phyloP scores from a whole-genome alignment of 495 filamentous ascomycete species.

The Daldinia grandis region DNA sequence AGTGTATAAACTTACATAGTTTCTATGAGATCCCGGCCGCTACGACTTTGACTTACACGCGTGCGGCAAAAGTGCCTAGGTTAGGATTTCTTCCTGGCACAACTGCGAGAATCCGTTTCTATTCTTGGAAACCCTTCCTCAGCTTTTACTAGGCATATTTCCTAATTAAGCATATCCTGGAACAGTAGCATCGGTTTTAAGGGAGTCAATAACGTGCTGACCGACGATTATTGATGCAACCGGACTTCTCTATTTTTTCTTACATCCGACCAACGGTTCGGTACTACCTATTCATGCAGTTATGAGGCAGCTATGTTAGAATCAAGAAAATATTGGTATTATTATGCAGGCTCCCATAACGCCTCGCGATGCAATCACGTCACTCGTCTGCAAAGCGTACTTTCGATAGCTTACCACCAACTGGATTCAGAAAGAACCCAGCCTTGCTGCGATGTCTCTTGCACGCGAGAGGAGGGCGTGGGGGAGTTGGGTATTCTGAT shows the following conservation, averaged over 20 bases:
- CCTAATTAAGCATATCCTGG: slow-evolving; percentile 28
- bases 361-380: neutral
- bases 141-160: slow-evolving; percentile 22
- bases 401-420: slow-evolving; percentile 21
- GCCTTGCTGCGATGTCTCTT: slow-evolving; percentile 26
- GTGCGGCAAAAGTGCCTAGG: slow-evolving; percentile 18
- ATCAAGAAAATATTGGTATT: neutral
- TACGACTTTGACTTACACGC: slow-evolving; percentile 18
- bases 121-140: slow-evolving; percentile 35
- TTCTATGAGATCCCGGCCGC: neutral
- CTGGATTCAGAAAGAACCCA: slow-evolving; percentile 21
- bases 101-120: slow-evolving; percentile 31
- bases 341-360: slow-evolving; percentile 8
- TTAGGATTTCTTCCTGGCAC: slow-evolving; percentile 29
- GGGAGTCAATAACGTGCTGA: slow-evolving; percentile 11
- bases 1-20: slow-evolving; percentile 1
- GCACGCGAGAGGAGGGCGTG: slow-evolving; percentile 13
- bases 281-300: slow-evolving; percentile 1
- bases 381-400: neutral
- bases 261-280: neutral
- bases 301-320: neutral
- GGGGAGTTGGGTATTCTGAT: slow-evolving; percentile 14
- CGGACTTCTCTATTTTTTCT: slow-evolving; percentile 7
- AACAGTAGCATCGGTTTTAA: slow-evolving; percentile 37
- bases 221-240: slow-evolving; percentile 13